These are phyloP conservation scores for Penicillium crustosum DNA, from an alignment of 2,329 filamentous ascomycete species.

Conservation along the genomic window DNA sequence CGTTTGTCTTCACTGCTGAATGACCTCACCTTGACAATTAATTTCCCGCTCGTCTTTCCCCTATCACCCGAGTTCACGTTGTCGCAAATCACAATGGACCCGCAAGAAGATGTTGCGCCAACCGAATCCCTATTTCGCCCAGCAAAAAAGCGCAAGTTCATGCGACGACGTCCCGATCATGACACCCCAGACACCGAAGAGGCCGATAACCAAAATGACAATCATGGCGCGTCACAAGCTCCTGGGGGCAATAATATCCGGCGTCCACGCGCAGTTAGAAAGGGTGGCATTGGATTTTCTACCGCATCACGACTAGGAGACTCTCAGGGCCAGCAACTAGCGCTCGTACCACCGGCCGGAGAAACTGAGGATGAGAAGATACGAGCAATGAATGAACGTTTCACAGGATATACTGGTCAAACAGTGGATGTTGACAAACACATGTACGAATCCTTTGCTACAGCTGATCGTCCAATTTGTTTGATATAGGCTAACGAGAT, in stretches of 20 bases:
- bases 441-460: constrained; percentile 54
- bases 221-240: constrained; percentile 12
- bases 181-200: constrained; percentile 18
- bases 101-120: constrained; percentile 22
- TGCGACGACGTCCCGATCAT: constrained; percentile 44
- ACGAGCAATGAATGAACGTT: constrained; percentile 51
- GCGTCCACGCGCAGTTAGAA: constrained; percentile 38
- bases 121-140: constrained; percentile 46
- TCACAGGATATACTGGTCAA: constrained; percentile 60
- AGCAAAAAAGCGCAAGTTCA: constrained; percentile 52
- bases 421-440: constrained; percentile 60
- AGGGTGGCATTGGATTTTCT: constrained; percentile 50
- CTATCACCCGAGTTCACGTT: background rate
- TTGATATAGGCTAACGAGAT: constrained; percentile 55
- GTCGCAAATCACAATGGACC: constrained; percentile 28
- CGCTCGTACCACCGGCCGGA: constrained; percentile 27
- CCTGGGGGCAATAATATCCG: constrained; percentile 21
- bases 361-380: constrained; percentile 38
- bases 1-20: constrained; percentile 7
- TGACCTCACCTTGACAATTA: constrained; percentile 16
- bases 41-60: constrained; percentile 1
- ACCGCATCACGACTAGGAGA: constrained; percentile 29
- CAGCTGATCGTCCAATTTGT: constrained; percentile 1
- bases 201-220: constrained; percentile 13
- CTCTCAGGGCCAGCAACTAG: constrained; percentile 26